phyloP scores from a whole-genome alignment of 352 stramenopile species.

The Pythium monospermum region DNA sequence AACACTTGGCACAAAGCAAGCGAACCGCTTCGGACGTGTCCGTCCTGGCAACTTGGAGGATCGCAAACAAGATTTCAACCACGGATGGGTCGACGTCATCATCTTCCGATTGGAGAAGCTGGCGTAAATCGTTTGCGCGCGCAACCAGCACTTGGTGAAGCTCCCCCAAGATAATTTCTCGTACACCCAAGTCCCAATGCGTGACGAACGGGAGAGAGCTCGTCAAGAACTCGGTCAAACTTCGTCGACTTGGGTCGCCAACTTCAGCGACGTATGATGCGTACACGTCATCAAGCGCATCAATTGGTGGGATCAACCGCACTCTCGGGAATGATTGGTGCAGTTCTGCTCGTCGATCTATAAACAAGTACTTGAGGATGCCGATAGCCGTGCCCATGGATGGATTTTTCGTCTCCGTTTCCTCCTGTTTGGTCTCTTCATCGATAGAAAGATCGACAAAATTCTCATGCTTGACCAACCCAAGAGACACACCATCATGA shows the following conservation, averaged over 20 bases:
- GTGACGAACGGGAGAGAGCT: slow-evolving; percentile 60
- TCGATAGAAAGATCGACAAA: too few species aligned
- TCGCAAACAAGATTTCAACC: slow-evolving; percentile 52
- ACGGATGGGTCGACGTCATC: slow-evolving; percentile 61
- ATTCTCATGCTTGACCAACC: too few species aligned
- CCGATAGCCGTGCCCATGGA: slow-evolving; percentile 2
- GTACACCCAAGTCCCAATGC: slow-evolving; percentile 75
- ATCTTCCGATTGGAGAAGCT: slow-evolving; percentile 66
- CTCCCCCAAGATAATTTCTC: slow-evolving; percentile 69
- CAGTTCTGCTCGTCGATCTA: slow-evolving; percentile 58
- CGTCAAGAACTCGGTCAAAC: slow-evolving; percentile 41
- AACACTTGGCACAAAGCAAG: slow-evolving; percentile 60
- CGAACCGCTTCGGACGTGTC: slow-evolving; percentile 68
- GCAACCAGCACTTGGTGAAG: slow-evolving; percentile 60
- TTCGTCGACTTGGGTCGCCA: slow-evolving; percentile 35
- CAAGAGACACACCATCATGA: slow-evolving; percentile 2
- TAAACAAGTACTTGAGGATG: slow-evolving; percentile 57
- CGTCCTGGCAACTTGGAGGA: slow-evolving; percentile 59
- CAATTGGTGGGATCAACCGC: slow-evolving; percentile 56
- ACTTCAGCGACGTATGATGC: slow-evolving; percentile 47
- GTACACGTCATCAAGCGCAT: slow-evolving; percentile 65
- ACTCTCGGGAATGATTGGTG: slow-evolving; percentile 63
- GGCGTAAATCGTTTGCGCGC: slow-evolving; percentile 51
- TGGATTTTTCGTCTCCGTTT: slow-evolving; percentile 4
- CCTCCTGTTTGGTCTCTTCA: too few species aligned